A percentile compares a stretch with the other conserved stretches of the same genome.
phyloP scores from a whole-genome alignment of 2,329 filamentous ascomycete species.

The Hypomyces rosellus region DNA sequence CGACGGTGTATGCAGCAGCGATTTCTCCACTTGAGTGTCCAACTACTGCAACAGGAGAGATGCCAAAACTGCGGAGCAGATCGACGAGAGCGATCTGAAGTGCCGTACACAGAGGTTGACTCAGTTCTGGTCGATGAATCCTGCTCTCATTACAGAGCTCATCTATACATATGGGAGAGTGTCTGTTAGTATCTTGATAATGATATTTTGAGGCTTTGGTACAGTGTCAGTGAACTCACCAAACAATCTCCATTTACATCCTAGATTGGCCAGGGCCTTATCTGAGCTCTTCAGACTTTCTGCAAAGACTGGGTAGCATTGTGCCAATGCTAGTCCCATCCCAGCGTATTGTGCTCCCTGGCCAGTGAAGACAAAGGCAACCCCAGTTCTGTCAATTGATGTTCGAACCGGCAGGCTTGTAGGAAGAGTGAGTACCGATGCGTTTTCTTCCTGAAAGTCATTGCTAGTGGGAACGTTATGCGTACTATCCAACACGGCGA shows the following conservation, averaged over 20 bases:
- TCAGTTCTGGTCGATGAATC: conserved; percentile 13
- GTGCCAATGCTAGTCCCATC: conserved; percentile 24
- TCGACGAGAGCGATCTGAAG: conserved; percentile 36
- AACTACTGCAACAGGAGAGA: conserved; percentile 26
- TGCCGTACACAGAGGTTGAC: conserved; percentile 29
- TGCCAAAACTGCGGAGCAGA: conserved; percentile 25
- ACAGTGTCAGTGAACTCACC: no score
- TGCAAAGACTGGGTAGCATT: conserved; percentile 23
- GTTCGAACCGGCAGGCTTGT: no score
- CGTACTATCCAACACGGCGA: not conserved
- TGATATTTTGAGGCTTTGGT: no score
- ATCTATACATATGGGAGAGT: no score
- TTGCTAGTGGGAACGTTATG: no score
- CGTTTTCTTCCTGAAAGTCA: no score
- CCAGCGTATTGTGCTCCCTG: conserved; percentile 25
- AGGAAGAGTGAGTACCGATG: no score
- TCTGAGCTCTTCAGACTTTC: conserved; percentile 16
- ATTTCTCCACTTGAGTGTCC: conserved; percentile 37
- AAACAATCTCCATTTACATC: conserved; percentile 4
- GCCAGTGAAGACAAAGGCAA: conserved; percentile 28
- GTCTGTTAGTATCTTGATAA: no score
- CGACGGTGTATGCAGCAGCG: conserved; percentile 33
- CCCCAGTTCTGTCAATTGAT: no score
- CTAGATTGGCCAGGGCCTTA: not conserved
- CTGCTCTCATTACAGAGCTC: conserved; percentile 5